Base-by-base conservation (phyloP, 2,329 filamentous ascomycete genomes). In the Plectosphaerella plurivora region DNA sequence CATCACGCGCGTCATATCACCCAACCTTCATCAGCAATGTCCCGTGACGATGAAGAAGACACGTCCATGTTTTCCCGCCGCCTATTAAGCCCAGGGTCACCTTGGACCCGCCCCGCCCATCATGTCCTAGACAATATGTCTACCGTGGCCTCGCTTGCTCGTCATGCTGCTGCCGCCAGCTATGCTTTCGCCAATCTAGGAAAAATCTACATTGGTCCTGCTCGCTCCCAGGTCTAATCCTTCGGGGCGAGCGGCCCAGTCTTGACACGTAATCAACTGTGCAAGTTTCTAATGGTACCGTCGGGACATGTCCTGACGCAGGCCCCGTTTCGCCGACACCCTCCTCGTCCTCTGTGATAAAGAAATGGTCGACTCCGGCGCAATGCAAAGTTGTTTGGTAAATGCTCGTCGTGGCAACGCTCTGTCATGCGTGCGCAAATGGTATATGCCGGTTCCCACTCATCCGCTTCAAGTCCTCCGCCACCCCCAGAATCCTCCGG, bases 401-500 rank as follows among this genome's bases (percentile, higher is more conserved):
- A 52, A 55, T 54, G 50, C 53, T 53, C 47, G 45, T 45, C 18
- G 41, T 44, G n/a, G 18, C 41, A 50, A 51, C 50, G 48, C 39
- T 47, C 46, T 41, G 49, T 42, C 36, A 12, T 10, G 28, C 28
- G 28, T 33, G 28, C 28, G 28, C 28, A 33, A 33, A 33, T 33
- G 11, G 28, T 33, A 12, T 33, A 33, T 33, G 28, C 28, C 28
- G 28, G 28, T 33, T 33, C 28, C 22, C 28, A 5, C 6, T 35
- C 47, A 18, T 36, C 12, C 28, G 33, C n/a, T 36, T 22, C 24
- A 51, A 47, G 51, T 59, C 51, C 61, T 55, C 54, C 63, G 60
- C 60, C 63, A 64, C 5, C 62, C 63, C 62, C 62, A 65, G 47
- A 65, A 65, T 11, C 61, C 60, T 44, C 61, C 61, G 55, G 36